Evolutionary conservation across 164 flowering plant genomes (phyloP), one percentile per base, ranked within the genome.

Genomic region (Umbellularia californica): DNA sequence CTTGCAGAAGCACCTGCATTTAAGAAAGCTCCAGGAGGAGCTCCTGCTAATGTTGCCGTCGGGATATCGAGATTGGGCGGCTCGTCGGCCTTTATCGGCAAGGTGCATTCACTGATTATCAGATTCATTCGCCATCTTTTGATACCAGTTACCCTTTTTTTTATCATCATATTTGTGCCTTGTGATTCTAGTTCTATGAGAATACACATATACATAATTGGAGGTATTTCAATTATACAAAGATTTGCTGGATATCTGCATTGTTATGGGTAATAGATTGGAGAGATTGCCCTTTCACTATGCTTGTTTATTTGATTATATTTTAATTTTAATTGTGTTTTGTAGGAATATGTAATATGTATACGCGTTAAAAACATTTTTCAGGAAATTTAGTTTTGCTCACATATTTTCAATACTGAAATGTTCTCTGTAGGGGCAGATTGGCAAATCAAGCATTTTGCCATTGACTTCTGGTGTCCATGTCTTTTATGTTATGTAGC

Each of bases 41-140:
- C 98, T 75, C 98, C 98, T 77, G 97, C 98, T 52, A 94, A 94
- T 83, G 98, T 92, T 74, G 98, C 98, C 76, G 94, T 92, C 78
- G 89, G 92, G 20, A 81, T 90, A 64, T 72, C 98, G 12, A 86
- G 85, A 74, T 70, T 94, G 50, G 97, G 97, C 22, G 97, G 95
- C 20, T 83, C 89, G 7, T 81, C 98, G 13, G 94, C 97, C 50
- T 94, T 94, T 78, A 83, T 94, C 50, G 98, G 98, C 66, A 92
- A 93, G 94, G 60, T 55, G 60, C 60, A 55, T 55, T 55, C 60
- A 55, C 2, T 55, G 60, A 55, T 55, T 15, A 5, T 55, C 60
- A 55, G n/a, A 55, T 55, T 15, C 60, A 15, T 12, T 15, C 4
- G 0, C 60, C 20, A 55, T 55, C 60, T 15, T 13, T 69, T 5